Percentiles rank a stretch among this genome's conserved stretches.
phyloP scores from a whole-genome alignment of 2,329 filamentous ascomycete genomes.

The Penicillium frequentans region DNA sequence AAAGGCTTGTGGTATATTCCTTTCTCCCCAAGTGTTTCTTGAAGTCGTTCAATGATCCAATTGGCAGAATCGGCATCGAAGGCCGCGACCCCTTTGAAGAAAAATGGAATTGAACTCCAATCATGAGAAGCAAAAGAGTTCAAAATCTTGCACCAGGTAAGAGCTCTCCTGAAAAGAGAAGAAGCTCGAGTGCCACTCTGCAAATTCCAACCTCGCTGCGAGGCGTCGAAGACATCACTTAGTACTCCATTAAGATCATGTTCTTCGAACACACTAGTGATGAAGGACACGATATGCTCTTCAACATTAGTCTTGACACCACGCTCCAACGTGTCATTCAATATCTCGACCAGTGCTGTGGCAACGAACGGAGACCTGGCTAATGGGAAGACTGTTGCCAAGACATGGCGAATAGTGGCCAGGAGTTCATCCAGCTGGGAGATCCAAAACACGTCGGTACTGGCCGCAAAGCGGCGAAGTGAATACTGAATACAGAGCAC shows the following conservation, averaged over 20 bases:
- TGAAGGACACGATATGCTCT: conserved; percentile 17
- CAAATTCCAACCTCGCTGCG: conserved; percentile 26
- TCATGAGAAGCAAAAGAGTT: conserved; percentile 21
- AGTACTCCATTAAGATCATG: conserved; percentile 30
- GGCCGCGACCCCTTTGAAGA: conserved; percentile 26
- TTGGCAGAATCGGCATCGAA: conserved; percentile 35
- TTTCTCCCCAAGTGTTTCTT: conserved; percentile 23
- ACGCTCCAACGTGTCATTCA: conserved; percentile 38
- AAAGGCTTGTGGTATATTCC: conserved; percentile 23
- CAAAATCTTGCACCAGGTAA: conserved; percentile 33
- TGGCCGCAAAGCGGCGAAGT: conserved; percentile 35
- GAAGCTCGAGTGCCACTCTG: conserved; percentile 31
- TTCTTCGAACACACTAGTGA: conserved; percentile 24
- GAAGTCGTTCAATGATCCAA: conserved; percentile 36
- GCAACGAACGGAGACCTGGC: conserved; percentile 37
- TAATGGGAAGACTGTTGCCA: conserved; percentile 27
- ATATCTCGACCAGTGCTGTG: conserved; percentile 36
- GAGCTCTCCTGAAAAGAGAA: conserved; percentile 36
- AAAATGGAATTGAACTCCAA: conserved; percentile 17
- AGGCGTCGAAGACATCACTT: conserved; percentile 27
- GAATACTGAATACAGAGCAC: conserved; percentile 41
- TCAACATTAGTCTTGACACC: conserved; percentile 29
- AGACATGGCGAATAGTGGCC: conserved; percentile 24
- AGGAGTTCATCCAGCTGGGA: conserved; percentile 32
- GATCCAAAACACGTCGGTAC: conserved; percentile 34